Percentiles rank a stretch among this genome's conserved stretches.
phyloP scores from a whole-genome alignment of 176 grass and related monocot genomes.

The Ensete ventricosum region DNA sequence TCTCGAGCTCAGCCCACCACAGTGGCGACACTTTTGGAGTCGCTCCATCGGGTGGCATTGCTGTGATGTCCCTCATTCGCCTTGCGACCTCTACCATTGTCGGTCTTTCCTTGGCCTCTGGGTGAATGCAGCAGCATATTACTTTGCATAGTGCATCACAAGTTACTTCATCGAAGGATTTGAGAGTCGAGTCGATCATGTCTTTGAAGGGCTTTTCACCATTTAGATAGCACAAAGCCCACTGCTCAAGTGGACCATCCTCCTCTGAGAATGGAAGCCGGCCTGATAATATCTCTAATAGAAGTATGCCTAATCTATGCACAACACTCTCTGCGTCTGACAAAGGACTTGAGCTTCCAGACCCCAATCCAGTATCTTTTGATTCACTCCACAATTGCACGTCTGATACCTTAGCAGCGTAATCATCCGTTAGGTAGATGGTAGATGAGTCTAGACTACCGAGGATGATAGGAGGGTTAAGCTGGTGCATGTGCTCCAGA shows the following conservation, averaged over 20 bases:
- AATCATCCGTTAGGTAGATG: slow-evolving; percentile 76
- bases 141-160: slow-evolving; percentile 39
- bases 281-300: slow-evolving; percentile 72
- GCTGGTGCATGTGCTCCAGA: slow-evolving; percentile 68
- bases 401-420: slow-evolving; percentile 64
- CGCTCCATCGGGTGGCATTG: slow-evolving; percentile 52
- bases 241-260: slow-evolving; percentile 29
- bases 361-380: slow-evolving; percentile 13
- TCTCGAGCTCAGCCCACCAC: slow-evolving; percentile 98
- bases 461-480: slow-evolving; percentile 38
- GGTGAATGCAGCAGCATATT: slow-evolving; percentile 38
- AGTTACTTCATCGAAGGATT: slow-evolving; percentile 26
- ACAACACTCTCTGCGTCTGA: slow-evolving; percentile 31
- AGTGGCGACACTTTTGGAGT: slow-evolving; percentile 68
- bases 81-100: slow-evolving; percentile 39
- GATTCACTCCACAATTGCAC: slow-evolving; percentile 31
- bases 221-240: slow-evolving; percentile 28
- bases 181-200: slow-evolving; percentile 38
- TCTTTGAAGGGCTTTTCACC: slow-evolving; percentile 33
- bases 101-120: slow-evolving; percentile 40
- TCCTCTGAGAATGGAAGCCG: slow-evolving; percentile 37
- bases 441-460: slow-evolving; percentile 46
- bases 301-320: slow-evolving; percentile 45
- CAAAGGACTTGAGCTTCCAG: background rate
- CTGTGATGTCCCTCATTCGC: slow-evolving; percentile 50